phyloP scores from a whole-genome alignment of 352 stramenopile genomes.

The Globisporangium emineosum region DNA sequence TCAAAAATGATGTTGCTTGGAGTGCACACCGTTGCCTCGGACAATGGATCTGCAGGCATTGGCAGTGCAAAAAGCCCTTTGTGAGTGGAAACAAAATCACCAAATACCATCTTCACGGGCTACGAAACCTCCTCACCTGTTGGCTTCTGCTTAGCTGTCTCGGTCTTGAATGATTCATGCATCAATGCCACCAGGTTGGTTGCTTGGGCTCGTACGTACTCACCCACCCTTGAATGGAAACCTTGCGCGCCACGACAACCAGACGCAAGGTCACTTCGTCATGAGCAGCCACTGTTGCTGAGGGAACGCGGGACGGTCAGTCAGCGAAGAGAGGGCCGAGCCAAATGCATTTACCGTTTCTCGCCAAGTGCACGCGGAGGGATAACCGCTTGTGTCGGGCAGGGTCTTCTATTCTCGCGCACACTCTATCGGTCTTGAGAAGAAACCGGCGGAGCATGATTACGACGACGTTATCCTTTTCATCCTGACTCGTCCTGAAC shows the following conservation, averaged over 20 bases:
- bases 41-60: neutral
- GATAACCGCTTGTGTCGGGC: neutral
- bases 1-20: neutral
- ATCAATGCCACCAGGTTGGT: neutral
- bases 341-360: slow-evolving; percentile 3
- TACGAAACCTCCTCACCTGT: neutral
- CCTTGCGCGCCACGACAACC: neutral
- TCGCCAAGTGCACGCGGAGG: neutral
- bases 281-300: neutral
- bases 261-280: neutral
- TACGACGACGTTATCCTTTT: neutral
- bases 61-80: neutral
- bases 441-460: neutral
- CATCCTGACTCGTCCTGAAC: neutral
- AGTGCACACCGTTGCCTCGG: neutral
- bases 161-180: neutral
- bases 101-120: neutral
- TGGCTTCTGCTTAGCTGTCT: neutral
- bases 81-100: neutral
- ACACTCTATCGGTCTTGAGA: neutral
- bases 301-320: neutral
- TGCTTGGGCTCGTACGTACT: neutral
- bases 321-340: neutral
- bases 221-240: too few relatives aligned
- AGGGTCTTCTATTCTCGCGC: neutral